Conservation (phyloP, 495 filamentous ascomycete species). For the Polyplosphaeria fusca region DNA sequence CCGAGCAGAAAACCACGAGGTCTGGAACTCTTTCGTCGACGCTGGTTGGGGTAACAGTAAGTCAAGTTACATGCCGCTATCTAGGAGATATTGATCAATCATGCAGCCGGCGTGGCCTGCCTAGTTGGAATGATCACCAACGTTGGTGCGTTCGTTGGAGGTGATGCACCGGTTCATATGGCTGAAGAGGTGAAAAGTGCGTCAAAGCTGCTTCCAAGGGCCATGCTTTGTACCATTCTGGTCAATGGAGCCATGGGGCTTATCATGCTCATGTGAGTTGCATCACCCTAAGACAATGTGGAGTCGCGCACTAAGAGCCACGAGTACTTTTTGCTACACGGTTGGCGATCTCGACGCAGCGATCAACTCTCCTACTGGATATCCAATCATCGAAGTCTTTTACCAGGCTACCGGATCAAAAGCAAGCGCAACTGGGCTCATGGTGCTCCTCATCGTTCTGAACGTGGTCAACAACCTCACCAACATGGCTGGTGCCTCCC, state of each 20-base stretch:
- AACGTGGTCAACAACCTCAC: constrained; percentile 43
- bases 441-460: constrained; percentile 37
- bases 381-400: constrained; percentile 25
- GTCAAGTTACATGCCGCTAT: not conserved
- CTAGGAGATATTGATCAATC: not conserved
- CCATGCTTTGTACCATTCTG: constrained; percentile 32
- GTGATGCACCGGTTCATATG: constrained; percentile 24
- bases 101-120: constrained; percentile 16
- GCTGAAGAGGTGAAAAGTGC: constrained; percentile 37
- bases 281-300: constrained; percentile 17
- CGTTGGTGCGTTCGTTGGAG: constrained; percentile 16
- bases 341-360: constrained; percentile 6
- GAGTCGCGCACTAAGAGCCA: constrained; percentile 29
- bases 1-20: constrained; percentile 45
- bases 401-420: constrained; percentile 15
- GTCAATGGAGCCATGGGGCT: constrained; percentile 32
- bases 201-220: constrained; percentile 24
- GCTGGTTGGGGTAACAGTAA: constrained; percentile 52
- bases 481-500: constrained; percentile 33
- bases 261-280: constrained; percentile 33
- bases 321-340: constrained; percentile 29
- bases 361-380: constrained; percentile 4
- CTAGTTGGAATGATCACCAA: constrained; percentile 15
- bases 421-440: constrained; percentile 19
- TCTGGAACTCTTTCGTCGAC: constrained; percentile 53